These are phyloP conservation scores for Penicillium simplicissimum DNA, from an alignment of 495 filamentous ascomycete genomes.

Conservation along the genomic window DNA sequence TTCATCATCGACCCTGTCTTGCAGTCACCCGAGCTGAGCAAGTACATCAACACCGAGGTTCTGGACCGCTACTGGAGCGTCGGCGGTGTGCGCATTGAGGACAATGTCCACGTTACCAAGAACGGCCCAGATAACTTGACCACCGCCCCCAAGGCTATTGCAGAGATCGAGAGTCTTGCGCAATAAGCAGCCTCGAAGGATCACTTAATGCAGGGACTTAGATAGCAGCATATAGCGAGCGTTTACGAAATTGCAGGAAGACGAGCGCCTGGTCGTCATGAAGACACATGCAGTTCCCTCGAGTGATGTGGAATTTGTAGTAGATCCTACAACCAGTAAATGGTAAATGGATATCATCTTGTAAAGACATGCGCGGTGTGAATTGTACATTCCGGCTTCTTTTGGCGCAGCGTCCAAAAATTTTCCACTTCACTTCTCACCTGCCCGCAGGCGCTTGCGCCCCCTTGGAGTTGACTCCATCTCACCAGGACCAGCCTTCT, in stretches of 20 bases:
- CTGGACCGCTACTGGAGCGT: constrained; percentile 86
- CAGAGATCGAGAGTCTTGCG: constrained; percentile 62
- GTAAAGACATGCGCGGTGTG: neutral
- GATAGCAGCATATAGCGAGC: constrained; percentile 1
- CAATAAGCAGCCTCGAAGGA: constrained; percentile 8
- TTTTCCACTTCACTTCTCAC: constrained; percentile 20
- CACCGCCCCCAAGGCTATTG: constrained; percentile 68
- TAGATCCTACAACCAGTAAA: neutral
- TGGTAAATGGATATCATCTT: neutral
- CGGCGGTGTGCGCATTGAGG: constrained; percentile 79
- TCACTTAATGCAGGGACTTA: neutral
- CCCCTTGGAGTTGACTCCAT: constrained; percentile 31
- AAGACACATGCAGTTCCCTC: neutral
- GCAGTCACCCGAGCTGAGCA: constrained; percentile 63
- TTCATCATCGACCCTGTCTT: constrained; percentile 89
- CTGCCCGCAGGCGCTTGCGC: constrained; percentile 36
- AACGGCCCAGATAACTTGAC: constrained; percentile 80
- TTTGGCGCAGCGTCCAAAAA: neutral
- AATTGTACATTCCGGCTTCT: constrained; percentile 5
- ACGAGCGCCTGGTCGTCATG: neutral
- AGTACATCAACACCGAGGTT: constrained; percentile 72
- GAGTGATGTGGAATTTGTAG: neutral
- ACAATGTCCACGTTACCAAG: constrained; percentile 76
- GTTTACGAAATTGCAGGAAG: neutral
- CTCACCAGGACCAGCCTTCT: constrained; percentile 48